phyloP scores from a whole-genome alignment of 2,329 filamentous ascomycete genomes.

The Leptographium wingfieldii region DNA sequence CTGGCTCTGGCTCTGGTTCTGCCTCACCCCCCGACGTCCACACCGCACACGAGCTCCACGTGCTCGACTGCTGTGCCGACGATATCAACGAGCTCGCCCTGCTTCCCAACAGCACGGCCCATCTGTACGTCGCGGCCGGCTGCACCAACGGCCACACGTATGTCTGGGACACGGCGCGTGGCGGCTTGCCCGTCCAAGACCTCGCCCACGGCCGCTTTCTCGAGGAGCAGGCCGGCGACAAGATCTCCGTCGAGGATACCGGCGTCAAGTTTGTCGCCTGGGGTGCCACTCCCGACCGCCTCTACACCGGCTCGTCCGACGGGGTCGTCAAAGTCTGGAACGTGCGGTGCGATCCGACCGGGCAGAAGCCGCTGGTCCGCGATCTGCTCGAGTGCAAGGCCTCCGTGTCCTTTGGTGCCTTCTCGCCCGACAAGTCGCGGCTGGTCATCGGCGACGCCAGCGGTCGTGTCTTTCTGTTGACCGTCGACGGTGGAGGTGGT shows the following conservation, averaged over 20 bases:
- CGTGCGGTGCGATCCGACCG: constrained; percentile 25
- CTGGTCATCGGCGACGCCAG: constrained; percentile 49
- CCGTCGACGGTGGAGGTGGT: constrained; percentile 23
- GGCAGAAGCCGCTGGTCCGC: constrained; percentile 32
- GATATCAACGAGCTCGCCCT: constrained; percentile 53
- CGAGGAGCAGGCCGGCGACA: constrained; percentile 15
- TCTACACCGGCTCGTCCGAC: constrained; percentile 53
- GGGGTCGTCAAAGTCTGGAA: constrained; percentile 53
- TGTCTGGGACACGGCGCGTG: constrained; percentile 47
- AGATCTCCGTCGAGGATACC: constrained; percentile 33
- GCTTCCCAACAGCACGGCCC: constrained; percentile 37
- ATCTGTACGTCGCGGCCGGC: constrained; percentile 45
- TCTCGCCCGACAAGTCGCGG: constrained; percentile 42
- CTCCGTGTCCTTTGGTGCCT: constrained; percentile 44
- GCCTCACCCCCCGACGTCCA: background rate
- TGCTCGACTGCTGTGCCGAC: constrained; percentile 43
- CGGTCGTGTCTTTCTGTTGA: constrained; percentile 44
- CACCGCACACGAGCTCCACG: constrained; percentile 34
- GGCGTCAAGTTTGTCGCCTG: constrained; percentile 53
- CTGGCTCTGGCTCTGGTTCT: background rate
- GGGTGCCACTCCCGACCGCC: constrained; percentile 41
- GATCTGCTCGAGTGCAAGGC: constrained; percentile 41
- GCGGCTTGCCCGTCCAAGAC: constrained; percentile 42
- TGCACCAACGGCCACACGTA: constrained; percentile 51
- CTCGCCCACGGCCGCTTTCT: constrained; percentile 37